Evolutionary conservation across 1,284 basidiomycete genomes (phyloP), one percentile per base, ranked within the genome.

Genomic region (Golubevia pallescens): DNA sequence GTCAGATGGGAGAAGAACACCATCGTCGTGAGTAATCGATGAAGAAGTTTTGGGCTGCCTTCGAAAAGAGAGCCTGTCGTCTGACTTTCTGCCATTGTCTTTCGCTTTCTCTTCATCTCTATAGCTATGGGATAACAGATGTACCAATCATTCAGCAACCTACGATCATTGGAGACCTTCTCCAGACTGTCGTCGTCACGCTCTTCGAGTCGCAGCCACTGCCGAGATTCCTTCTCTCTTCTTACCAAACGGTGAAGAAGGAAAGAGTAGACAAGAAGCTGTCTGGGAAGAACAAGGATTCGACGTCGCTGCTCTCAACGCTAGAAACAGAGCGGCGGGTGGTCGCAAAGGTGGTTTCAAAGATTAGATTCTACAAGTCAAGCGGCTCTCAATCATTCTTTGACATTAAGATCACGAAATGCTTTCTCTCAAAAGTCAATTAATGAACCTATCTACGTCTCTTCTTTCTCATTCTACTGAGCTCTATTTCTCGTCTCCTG

Each of bases 171-270:
- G 55, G 55, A 13, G 13, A 16, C 42, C 42, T 13, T 48, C 42
- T 48, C 55, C 55, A 16, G 55, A 57, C 13, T 69, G 65, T 52
- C 58, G 76, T 13, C 56, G 76, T 0, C 76, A 78, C 57, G 76
- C 76, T 2, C 60, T 78, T n/a, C 65, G 76, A 14, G 76, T 78
- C 0, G 74, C 76, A 16, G 62, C 61, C 8, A 68, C 71, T n/a
- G 76, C 69, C 20, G 76, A 78, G 60, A 77, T 78, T 24, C 76
- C 76, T 24, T 57, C 55, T 24, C 55, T 57, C 23, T 16, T 24
- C 14, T n/a, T 57, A 34, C 55, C 55, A 13, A 34, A 57, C 55
- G 55, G 55, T 24, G 13, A 34, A 16, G 55, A 57, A 57, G 55
- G 55, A 24, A 57, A n/a, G n/a, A 57, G 55, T 34, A 57, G 55